Evolutionary conservation across 805 yeast genomes (phyloP).

Genomic region (Priceomyces haplophilus): DNA sequence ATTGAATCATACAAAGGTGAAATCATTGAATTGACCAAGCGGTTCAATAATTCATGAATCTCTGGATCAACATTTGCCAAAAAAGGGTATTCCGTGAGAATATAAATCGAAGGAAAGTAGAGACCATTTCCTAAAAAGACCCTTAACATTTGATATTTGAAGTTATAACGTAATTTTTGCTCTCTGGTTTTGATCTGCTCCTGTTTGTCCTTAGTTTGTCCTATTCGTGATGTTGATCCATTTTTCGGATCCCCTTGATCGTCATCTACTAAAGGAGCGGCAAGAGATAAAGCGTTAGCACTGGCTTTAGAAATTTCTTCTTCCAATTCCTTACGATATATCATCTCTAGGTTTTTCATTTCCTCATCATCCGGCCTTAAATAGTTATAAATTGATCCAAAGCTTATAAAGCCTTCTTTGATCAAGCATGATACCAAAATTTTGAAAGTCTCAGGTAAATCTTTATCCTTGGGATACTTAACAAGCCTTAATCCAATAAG

Average conservation of each 20-base stretch:
- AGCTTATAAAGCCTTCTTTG: conserved; percentile 62
- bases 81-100: conserved; percentile 61
- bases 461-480: conserved; percentile 28
- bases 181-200: conserved; percentile 11
- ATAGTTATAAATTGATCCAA: conserved; percentile 57
- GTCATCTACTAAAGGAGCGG: conserved; percentile 76
- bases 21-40: conserved; percentile 49
- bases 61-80: conserved; percentile 53
- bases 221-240: background rate
- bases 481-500: conserved; percentile 47
- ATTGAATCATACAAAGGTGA: conserved; percentile 42
- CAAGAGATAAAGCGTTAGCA: conserved; percentile 80
- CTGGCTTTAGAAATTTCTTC: conserved; percentile 58
- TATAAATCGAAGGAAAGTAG: conserved; percentile 56
- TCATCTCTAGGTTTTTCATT: conserved; percentile 42
- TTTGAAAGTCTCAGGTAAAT: conserved; percentile 42
- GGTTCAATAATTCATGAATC: conserved; percentile 44
- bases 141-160: conserved; percentile 43
- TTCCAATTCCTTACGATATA: conserved; percentile 46
- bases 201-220: background rate
- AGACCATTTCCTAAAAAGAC: conserved; percentile 57
- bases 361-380: conserved; percentile 51
- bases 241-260: conserved; percentile 45
- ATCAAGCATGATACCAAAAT: conserved; percentile 54
- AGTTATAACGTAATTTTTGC: conserved; percentile 19